phyloP scores from a whole-genome alignment of 352 stramenopile species.

The Globisporangium emineosum region DNA sequence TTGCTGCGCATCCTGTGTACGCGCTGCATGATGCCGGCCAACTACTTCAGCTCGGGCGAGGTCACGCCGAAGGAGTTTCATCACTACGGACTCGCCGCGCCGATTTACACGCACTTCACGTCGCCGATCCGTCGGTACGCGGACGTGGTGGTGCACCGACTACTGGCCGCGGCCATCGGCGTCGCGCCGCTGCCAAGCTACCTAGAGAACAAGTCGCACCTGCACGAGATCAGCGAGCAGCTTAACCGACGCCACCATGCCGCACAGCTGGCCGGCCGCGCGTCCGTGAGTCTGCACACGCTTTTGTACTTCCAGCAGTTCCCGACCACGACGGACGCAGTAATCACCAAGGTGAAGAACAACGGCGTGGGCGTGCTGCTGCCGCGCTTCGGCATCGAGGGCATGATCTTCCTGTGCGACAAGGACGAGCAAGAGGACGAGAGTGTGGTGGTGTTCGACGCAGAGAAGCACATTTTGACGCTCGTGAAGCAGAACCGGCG shows the following conservation, averaged over 20 bases:
- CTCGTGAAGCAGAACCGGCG: conserved; percentile 51
- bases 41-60: conserved; percentile 98
- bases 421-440: conserved; percentile 66
- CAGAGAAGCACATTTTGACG: conserved; percentile 49
- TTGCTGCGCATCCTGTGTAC: conserved; percentile 96
- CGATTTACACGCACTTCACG: conserved; percentile 99
- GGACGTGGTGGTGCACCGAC: conserved; percentile 97
- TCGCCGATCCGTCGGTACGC: conserved; percentile 98
- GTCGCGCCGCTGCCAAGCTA: conserved; percentile 94
- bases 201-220: conserved; percentile 90
- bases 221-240: conserved; percentile 96
- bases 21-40: conserved; percentile 97
- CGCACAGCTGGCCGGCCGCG: conserved; percentile 95
- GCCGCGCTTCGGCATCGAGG: conserved; percentile 98
- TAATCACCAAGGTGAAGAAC: conserved; percentile 95
- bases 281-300: conserved; percentile 96
- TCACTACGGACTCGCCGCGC: conserved; percentile 97
- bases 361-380: conserved; percentile 96
- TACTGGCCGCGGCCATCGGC: conserved; percentile 95
- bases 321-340: conserved; percentile 81
- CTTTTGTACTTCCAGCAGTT: conserved; percentile 96
- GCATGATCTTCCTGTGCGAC: conserved; percentile 88
- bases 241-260: conserved; percentile 97
- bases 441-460: conserved; percentile 53
- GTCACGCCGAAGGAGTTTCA: conserved; percentile 94